A percentile compares a stretch with the other conserved stretches of the same genome.
Conservation (phyloP, 345 rosid species). For the Eucalyptus sp. region DNA sequence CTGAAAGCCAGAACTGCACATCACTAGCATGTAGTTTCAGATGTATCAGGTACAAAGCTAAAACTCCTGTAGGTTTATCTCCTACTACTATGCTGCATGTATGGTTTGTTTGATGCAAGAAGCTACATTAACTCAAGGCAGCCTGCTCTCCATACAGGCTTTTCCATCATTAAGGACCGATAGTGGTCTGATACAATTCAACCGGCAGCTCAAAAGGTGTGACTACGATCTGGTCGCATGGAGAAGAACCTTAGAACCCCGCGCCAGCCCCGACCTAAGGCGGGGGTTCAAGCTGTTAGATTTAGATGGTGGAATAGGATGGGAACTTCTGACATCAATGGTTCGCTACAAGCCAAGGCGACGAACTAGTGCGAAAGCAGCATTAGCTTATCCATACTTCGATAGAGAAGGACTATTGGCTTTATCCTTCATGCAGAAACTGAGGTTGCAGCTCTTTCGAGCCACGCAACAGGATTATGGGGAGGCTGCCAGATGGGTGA, state of each 20-base stretch:
- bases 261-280: constrained; percentile 66
- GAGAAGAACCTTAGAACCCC: constrained; percentile 75
- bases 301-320: constrained; percentile 78
- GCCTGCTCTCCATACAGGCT: constrained; percentile 25
- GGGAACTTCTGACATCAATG: constrained; percentile 96
- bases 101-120: neutral
- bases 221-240: constrained; percentile 78
- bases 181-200: constrained; percentile 80
- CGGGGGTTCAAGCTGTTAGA: constrained; percentile 74
- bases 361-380: constrained; percentile 83
- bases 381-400: constrained; percentile 85
- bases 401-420: constrained; percentile 65
- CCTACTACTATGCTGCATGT: neutral
- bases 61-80: neutral
- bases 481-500: constrained; percentile 70
- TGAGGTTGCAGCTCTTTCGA: constrained; percentile 62
- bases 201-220: constrained; percentile 85
- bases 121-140: neutral
- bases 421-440: constrained; percentile 77
- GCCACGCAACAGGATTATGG: constrained; percentile 88
- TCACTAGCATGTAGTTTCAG: neutral
- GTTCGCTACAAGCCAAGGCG: constrained; percentile 79
- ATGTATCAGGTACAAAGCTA: neutral
- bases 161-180: constrained; percentile 85
- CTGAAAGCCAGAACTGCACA: neutral